phyloP scores from a whole-genome alignment of 176 grass and related monocot species.

The Ananas comosus region DNA sequence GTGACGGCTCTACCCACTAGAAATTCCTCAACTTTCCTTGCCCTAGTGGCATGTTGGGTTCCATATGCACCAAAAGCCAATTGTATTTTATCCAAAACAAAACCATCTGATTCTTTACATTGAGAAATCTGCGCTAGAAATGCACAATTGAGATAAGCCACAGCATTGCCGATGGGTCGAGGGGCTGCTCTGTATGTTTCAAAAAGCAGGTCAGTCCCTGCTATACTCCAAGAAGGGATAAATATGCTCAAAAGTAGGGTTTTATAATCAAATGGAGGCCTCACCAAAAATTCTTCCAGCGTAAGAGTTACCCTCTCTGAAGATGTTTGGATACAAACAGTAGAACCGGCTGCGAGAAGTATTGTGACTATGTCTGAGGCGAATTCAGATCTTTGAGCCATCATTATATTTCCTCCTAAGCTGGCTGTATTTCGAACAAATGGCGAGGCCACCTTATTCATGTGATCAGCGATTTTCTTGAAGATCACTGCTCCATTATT shows the following conservation, averaged over 20 bases:
- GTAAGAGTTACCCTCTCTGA: constrained; percentile 37
- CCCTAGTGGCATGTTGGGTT: constrained; percentile 46
- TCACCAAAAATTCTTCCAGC: constrained; percentile 68
- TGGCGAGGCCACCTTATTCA: constrained; percentile 51
- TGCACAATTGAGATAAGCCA: constrained; percentile 70
- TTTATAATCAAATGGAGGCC: constrained; percentile 47
- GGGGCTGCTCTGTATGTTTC: constrained; percentile 67
- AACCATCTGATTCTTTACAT: constrained; percentile 27
- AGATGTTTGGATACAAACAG: constrained; percentile 33
- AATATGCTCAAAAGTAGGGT: constrained; percentile 54
- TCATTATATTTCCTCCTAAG: constrained; percentile 70
- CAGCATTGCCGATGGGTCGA: constrained; percentile 76
- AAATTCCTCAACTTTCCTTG: constrained; percentile 60
- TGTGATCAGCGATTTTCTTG: constrained; percentile 54
- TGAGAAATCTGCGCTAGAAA: constrained; percentile 51
- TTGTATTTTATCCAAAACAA: constrained; percentile 40
- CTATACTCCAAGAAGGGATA: constrained; percentile 40
- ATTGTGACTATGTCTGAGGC: constrained; percentile 60
- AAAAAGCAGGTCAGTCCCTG: constrained; percentile 35
- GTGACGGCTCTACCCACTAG: constrained; percentile 50
- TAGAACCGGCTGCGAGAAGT: constrained; percentile 51
- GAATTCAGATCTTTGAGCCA: constrained; percentile 60
- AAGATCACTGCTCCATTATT: constrained; percentile 28
- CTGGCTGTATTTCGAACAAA: constrained; percentile 77
- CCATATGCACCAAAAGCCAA: constrained; percentile 73